Evolutionary conservation across 2,329 filamentous ascomycete species (phyloP), one percentile per base, ranked within the genome.

Genomic region (Claviceps sp.): DNA sequence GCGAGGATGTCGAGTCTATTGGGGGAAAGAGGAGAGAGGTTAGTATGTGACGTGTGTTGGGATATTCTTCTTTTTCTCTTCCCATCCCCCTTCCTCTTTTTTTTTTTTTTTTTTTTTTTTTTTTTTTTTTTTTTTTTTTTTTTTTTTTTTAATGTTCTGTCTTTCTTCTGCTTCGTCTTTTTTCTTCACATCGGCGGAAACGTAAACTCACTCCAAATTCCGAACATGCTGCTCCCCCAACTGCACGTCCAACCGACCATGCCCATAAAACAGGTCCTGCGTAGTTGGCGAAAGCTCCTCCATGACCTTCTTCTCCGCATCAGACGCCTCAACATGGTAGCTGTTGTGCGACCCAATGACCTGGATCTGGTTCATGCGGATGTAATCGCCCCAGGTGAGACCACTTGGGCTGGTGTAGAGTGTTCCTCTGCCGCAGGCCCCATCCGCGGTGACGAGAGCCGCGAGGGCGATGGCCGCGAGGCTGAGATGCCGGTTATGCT

Each of bases 331-430:
- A 40, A 68, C 64, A 54, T 77, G 73, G 60, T 76, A 77, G 54
- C 68, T 72, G 60, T 76, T 76, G 59, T 76, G 73, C 0, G 73
- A 74, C 55, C 73, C 73, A 39, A 75, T 61, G 43, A 76, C 68
- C 57, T 76, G 73, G 46, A 76, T 70, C 46, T 76, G 71, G 59
- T 76, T 76, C 63, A 77, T 69, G 49, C 71, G 72, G 49, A 75
- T 59, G 16, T 55, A 52, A 22, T 56, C 43, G 14, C 63, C 58
- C 65, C 65, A 68, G 20, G 54, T 61, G 34, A 66, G 62, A 45
- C 60, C 60, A 50, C 65, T 65, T 40, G 56, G 57, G 34, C 57
- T 58, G 55, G 62, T 60, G 23, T 52, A 43, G 40, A 20, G 17
- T 4, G 4, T 20, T 9, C 8, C 47, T 34, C 20, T 45, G 34